These are phyloP conservation scores for Salix purpurea DNA, from an alignment of 345 rosid genomes.

Conservation along the genomic window DNA sequence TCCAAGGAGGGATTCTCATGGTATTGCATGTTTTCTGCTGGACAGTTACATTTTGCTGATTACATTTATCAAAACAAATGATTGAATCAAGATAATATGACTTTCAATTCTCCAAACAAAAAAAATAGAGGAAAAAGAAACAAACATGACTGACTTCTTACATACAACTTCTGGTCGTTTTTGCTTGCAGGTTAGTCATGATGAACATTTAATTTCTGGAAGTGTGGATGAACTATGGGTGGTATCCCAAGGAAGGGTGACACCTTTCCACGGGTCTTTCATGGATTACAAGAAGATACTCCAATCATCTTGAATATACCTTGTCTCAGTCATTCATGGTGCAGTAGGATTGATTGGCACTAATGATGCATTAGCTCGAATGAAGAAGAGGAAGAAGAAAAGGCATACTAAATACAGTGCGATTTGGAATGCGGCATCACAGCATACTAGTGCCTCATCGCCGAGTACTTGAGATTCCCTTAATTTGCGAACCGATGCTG, in stretches of 20 bases:
- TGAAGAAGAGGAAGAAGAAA: too few relatives aligned
- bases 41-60: background rate
- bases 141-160: background rate
- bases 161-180: background rate
- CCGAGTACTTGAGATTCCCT: too few relatives aligned
- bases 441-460: too few relatives aligned
- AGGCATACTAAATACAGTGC: too few relatives aligned
- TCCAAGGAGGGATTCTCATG: slow-evolving; percentile 98
- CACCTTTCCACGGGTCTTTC: slow-evolving; percentile 84
- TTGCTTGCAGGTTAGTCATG: slow-evolving; percentile 81
- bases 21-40: slow-evolving; percentile 31
- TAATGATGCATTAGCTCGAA: background rate
- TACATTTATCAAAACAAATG: background rate
- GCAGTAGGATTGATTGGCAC: background rate
- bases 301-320: slow-evolving; percentile 40
- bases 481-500: too few relatives aligned
- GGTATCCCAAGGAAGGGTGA: slow-evolving; percentile 68
- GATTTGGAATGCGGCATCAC: too few relatives aligned
- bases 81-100: background rate
- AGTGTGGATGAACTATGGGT: slow-evolving; percentile 96
- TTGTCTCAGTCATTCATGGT: background rate
- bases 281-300: slow-evolving; percentile 85
- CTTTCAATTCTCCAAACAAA: too few relatives aligned
- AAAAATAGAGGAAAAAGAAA: too few relatives aligned
- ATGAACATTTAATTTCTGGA: slow-evolving; percentile 94